Percentiles rank a stretch among this genome's conserved stretches.
Conservation (phyloP, 768 basidiomycete species). For the Termitomyces sp. region DNA sequence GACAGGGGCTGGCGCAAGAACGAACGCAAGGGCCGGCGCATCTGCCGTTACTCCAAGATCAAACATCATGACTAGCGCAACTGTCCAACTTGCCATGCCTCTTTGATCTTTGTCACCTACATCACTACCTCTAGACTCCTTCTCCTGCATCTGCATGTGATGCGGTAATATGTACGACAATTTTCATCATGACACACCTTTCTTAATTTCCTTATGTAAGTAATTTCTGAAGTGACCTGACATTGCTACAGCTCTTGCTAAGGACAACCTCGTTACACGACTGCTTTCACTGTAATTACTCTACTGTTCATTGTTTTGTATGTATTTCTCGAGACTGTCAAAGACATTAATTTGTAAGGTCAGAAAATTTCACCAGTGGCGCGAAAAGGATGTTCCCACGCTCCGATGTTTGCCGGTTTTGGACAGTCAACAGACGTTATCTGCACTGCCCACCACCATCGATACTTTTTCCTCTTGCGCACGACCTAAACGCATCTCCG, state of each 20-base stretch:
- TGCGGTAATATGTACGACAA: not conserved
- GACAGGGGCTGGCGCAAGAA: not conserved
- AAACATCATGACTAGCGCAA: not conserved
- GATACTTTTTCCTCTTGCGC: conserved; percentile 25
- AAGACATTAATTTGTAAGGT: not conserved
- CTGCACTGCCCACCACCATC: conserved; percentile 44
- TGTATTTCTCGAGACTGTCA: not conserved
- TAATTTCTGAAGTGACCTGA: not conserved
- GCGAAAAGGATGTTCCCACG: conserved; percentile 31
- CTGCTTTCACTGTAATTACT: not conserved
- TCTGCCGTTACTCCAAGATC: not conserved
- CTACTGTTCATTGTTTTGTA: not conserved
- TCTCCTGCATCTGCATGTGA: not conserved
- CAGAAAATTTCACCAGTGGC: conserved; percentile 14
- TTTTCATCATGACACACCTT: not conserved
- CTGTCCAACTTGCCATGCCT: not conserved
- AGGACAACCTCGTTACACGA: not conserved
- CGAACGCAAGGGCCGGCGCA: not conserved
- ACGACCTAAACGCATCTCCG: conserved; percentile 10
- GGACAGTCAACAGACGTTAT: conserved; percentile 34
- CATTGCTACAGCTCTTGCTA: not conserved
- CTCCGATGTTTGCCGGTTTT: conserved; percentile 38
- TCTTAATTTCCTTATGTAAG: not conserved
- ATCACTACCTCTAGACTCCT: not conserved
- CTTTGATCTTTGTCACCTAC: not conserved